Conservation (phyloP, 352 stramenopile species). For the Globisporangium nagaii region DNA sequence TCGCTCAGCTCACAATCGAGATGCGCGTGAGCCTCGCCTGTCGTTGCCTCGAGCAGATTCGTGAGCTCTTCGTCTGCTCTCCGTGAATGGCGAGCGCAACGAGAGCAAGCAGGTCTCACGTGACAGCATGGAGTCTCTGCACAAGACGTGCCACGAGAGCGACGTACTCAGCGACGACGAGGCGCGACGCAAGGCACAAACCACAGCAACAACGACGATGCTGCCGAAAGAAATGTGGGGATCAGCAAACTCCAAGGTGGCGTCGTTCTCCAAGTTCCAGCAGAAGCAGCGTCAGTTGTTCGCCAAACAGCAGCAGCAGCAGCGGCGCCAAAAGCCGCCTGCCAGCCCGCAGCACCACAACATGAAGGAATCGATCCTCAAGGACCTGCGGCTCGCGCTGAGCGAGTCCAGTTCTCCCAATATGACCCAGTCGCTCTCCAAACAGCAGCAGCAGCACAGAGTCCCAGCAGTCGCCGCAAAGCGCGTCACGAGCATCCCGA, state of each 20-base stretch:
- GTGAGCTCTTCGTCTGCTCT: too few species aligned
- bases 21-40: too few species aligned
- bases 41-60: too few species aligned
- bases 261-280: neutral
- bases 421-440: neutral
- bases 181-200: neutral
- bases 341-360: neutral
- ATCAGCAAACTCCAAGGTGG: neutral
- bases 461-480: neutral
- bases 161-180: slow-evolving; percentile 9
- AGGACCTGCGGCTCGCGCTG: neutral
- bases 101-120: neutral
- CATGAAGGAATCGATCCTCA: slow-evolving; percentile 8
- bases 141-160: neutral
- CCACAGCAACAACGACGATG: neutral
- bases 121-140: neutral
- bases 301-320: neutral
- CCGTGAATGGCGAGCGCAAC: too few species aligned
- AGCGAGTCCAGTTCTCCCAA: neutral
- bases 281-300: neutral
- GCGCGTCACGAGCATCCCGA: slow-evolving; percentile 27
- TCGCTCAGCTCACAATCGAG: too few species aligned
- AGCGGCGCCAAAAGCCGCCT: neutral
- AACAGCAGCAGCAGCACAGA: neutral
- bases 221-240: neutral